Evolutionary conservation across 1,284 basidiomycete genomes (phyloP).

Genomic region (Ustilago curta): DNA sequence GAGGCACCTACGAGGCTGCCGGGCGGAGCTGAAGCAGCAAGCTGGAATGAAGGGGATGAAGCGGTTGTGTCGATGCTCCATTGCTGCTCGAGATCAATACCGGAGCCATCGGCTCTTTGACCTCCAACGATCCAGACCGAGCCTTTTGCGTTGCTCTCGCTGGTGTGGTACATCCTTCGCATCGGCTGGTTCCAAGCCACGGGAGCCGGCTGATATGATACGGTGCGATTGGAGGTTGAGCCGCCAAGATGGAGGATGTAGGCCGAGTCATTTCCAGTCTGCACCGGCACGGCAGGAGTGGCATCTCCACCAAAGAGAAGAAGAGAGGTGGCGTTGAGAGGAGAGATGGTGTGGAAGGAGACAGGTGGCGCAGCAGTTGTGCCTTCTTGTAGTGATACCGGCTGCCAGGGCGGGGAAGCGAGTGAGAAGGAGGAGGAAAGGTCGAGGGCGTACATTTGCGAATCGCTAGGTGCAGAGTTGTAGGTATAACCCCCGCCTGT

Average conservation of each 20-base stretch:
- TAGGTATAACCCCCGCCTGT: slow-evolving; percentile 59
- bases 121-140: slow-evolving; percentile 59
- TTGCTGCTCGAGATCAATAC: slow-evolving; percentile 43
- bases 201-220: slow-evolving; percentile 18
- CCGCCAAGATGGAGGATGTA: slow-evolving; percentile 49
- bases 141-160: slow-evolving; percentile 46
- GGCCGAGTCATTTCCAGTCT: slow-evolving; percentile 60
- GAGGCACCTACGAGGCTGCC: slow-evolving; percentile 52
- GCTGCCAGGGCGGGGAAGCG: slow-evolving; percentile 52
- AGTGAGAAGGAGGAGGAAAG: slow-evolving; percentile 42
- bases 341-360: slow-evolving; percentile 60
- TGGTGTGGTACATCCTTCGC: slow-evolving; percentile 56
- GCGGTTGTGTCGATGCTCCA: slow-evolving; percentile 37
- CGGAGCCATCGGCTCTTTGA: slow-evolving; percentile 59
- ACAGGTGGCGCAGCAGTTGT: slow-evolving; percentile 35
- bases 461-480: slow-evolving; percentile 53
- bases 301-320: slow-evolving; percentile 62
- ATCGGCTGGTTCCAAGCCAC: slow-evolving; percentile 57
- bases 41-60: slow-evolving; percentile 26
- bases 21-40: slow-evolving; percentile 24
- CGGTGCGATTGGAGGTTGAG: slow-evolving; percentile 20
- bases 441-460: slow-evolving; percentile 55
- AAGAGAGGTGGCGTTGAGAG: slow-evolving; percentile 42
- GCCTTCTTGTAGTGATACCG: slow-evolving; percentile 6
- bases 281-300: slow-evolving; percentile 33